phyloP scores from a whole-genome alignment of 768 basidiomycete species.

The Coprinellus micaceus region DNA sequence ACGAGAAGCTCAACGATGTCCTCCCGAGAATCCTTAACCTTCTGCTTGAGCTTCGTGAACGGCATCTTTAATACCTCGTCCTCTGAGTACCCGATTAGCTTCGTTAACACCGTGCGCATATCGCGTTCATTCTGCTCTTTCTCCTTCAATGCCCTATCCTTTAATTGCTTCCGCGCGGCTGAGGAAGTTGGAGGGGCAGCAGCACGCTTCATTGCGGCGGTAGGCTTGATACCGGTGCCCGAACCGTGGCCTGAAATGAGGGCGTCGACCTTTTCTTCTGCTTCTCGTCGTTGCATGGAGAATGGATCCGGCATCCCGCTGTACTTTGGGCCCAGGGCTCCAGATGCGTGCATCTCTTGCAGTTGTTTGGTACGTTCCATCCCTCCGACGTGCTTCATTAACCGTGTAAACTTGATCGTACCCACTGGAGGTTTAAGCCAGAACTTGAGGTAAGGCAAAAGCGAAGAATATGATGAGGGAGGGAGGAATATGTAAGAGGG shows the following conservation, averaged over 20 bases:
- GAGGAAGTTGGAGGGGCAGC: background rate
- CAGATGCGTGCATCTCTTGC: background rate
- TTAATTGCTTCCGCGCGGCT: background rate
- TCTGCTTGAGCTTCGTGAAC: background rate
- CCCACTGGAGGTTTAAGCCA: slow-evolving; percentile 1
- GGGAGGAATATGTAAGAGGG: slow-evolving; percentile 2
- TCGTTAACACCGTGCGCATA: background rate
- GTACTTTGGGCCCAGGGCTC: background rate
- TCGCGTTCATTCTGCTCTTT: background rate
- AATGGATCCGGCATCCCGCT: slow-evolving; percentile 1
- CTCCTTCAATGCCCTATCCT: background rate
- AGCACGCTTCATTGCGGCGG: background rate
- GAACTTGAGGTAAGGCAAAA: background rate
- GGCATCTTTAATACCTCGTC: slow-evolving; percentile 1
- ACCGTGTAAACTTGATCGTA: background rate
- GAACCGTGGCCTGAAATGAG: background rate
- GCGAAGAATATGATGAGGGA: background rate
- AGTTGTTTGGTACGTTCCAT: background rate
- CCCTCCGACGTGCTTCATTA: slow-evolving; percentile 1
- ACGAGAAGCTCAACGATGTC: background rate
- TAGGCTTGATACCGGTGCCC: background rate
- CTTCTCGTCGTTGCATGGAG: background rate
- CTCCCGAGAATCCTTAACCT: background rate
- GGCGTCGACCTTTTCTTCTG: background rate
- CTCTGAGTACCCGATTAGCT: background rate